phyloP scores from a whole-genome alignment of 345 rosid genomes.

The Lepidium aucheri region DNA sequence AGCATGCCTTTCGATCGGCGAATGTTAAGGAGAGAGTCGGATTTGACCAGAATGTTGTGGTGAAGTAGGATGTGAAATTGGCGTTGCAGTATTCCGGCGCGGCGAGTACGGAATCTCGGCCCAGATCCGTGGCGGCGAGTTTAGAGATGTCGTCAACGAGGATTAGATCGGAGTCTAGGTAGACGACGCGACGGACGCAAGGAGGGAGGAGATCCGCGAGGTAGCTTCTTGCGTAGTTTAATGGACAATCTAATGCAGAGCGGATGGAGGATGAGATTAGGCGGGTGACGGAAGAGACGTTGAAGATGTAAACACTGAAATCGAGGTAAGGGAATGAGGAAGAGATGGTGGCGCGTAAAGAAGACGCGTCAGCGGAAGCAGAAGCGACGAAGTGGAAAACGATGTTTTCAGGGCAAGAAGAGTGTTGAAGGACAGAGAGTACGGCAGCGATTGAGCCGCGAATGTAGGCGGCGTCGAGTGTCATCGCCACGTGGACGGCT shows the following conservation, averaged over 20 bases:
- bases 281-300: conserved; percentile 51
- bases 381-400: conserved; percentile 84
- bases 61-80: conserved; percentile 78
- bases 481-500: conserved; percentile 90
- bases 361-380: conserved; percentile 42
- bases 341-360: conserved; percentile 53
- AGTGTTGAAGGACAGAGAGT: conserved; percentile 79
- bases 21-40: conserved; percentile 60
- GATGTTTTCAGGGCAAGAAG: conserved; percentile 80
- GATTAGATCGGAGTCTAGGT: conserved; percentile 83
- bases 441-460: conserved; percentile 95
- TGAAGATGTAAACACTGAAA: conserved; percentile 58
- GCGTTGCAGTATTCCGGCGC: conserved; percentile 97
- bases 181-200: conserved; percentile 73
- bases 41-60: conserved; percentile 63
- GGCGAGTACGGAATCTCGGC: conserved; percentile 48
- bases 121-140: conserved; percentile 61
- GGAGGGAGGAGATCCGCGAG: conserved; percentile 62
- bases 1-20: conserved; percentile 46
- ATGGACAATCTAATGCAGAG: conserved; percentile 77
- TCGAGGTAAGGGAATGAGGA: conserved; percentile 80
- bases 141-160: conserved; percentile 86
- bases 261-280: conserved; percentile 88
- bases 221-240: conserved; percentile 90
- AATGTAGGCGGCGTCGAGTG: conserved; percentile 73